Conservation (phyloP, 148 eudicot genomes). For the Tetragonia tetragonoides region DNA sequence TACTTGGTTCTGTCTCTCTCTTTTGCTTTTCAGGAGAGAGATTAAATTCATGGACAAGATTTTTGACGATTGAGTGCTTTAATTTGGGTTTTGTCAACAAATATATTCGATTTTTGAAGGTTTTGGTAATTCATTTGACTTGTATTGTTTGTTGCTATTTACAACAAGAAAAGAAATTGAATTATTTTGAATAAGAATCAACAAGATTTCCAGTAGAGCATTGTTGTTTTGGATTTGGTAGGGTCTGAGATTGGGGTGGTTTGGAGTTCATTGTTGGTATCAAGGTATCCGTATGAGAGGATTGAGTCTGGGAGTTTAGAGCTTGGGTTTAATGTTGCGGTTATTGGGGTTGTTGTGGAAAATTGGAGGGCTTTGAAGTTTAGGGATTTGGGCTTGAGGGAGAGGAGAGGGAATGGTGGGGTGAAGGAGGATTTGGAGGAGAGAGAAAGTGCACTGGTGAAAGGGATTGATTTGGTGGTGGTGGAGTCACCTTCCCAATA, state of each 20-base stretch:
- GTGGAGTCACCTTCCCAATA: neutral
- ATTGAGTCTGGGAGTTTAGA: conserved; percentile 65
- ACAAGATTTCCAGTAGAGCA: conserved; percentile 28
- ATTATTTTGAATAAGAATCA: too few relatives aligned
- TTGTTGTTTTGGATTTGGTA: conserved; percentile 52
- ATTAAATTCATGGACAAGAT: too few relatives aligned
- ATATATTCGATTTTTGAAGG: too few relatives aligned
- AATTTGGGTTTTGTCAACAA: too few relatives aligned
- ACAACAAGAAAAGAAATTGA: too few relatives aligned
- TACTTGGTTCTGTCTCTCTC: too few relatives aligned
- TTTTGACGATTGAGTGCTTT: too few relatives aligned
- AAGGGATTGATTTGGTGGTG: neutral
- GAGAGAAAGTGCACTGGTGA: neutral
- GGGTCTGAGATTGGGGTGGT: conserved; percentile 66
- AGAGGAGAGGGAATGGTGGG: conserved; percentile 1
- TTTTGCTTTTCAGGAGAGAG: too few relatives aligned
- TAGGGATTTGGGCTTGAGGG: neutral
- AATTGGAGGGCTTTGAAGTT: conserved; percentile 7
- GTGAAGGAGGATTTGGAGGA: conserved; percentile 5
- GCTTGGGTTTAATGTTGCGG: conserved; percentile 64
- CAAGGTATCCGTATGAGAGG: conserved; percentile 52
- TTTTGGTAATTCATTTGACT: too few relatives aligned
- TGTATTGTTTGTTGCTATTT: too few relatives aligned
- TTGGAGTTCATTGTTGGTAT: conserved; percentile 56
- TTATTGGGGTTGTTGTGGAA: conserved; percentile 20